Evolutionary conservation across 1,284 basidiomycete genomes (phyloP), one percentile per base, ranked within the genome.

Genomic region (Leccinum fuscescens): DNA sequence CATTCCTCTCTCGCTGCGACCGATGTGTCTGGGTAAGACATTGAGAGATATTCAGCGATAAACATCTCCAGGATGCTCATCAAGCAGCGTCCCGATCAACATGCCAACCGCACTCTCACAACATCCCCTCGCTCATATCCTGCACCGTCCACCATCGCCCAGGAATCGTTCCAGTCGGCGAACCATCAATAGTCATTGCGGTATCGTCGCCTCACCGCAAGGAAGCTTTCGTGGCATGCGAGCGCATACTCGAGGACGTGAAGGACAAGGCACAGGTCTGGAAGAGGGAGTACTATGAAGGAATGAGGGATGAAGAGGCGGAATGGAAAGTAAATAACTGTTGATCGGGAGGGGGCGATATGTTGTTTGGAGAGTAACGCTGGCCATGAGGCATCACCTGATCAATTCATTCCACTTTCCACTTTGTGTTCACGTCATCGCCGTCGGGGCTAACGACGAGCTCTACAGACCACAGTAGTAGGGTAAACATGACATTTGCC

Each of bases 251-350:
- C 17, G 94, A 96, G 73, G 83, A 89, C 60, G 86, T 95, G 60
- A 96, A 96, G 78, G 76, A 78, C 62, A 87, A 85, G 66, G 92
- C 84, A 35, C 92, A 92, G 71, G 89, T 96, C 65, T 96, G 94
- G 93, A 96, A 96, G 78, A 78, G 88, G 67, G 94, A 96, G 71
- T 90, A 86, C 67, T 94, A 94, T 70, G 85, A 86, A 69, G 87
- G 84, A 8, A 81, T 84, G 65, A 73, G 73, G 56, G 84, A 86
- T 42, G 80, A 79, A 53, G 79, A 79, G 56, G 86, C 89, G 14
- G 81, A 85, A 67, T 93, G 90, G 91, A 93, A 93, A 75, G 82
- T 80, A 58, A 93, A 92, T 56, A 69, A 63, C 27, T 62, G 62
- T 55, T 71, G 62, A 68, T 54, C 54, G 61, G 14, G 37, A 61